Evolutionary conservation across 495 filamentous ascomycete genomes (phyloP), one percentile per base, ranked within the genome.

Genomic region (Pseudevernia furfuracea): DNA sequence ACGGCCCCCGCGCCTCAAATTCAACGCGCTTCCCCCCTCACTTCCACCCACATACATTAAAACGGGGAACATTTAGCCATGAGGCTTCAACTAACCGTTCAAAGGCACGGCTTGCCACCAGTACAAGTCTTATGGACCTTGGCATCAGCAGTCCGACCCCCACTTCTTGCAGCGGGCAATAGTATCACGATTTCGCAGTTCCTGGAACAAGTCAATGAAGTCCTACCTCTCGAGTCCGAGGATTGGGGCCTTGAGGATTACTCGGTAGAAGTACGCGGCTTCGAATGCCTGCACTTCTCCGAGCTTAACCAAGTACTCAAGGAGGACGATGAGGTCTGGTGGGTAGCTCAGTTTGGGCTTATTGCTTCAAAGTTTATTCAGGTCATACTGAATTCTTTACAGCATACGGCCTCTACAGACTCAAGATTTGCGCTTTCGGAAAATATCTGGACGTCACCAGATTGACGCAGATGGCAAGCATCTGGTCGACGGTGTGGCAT

Each of bases 181-280:
- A 82, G 84, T 56, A 75, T 78, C 23, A 95, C 90, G 0, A 80
- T 97, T 61, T 83, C 89, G n/a, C 86, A 88, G 60, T 80, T 98
- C 0, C 79, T 97, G 52, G 88, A 92, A 66, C 84, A 90, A 60
- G 79, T 98, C 58, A 92, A 96, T 70, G 85, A 91, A 43, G 80
- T 89, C 32, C 77, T 97, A 11, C 92, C 92, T 3, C 81, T 98
- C 1, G 94, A 97, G 73, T 88, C 87, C 48, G 83, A 78, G 41
- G 82, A 88, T 64, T 96, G 89, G 89, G 94, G 92, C 2, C 71
- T 97, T 34, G 94, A 98, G 70, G 90, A 97, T 71, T 98, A 98
- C 75, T 85, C 84, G 23, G 92, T 96, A 37, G 89, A 96, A 72
- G 80, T 97, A 6, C 79, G 76, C 5, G 89, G 85, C 48, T 97